Evolutionary conservation across 345 rosid species (phyloP).

Genomic region (Zanthoxylum bungeanum): DNA sequence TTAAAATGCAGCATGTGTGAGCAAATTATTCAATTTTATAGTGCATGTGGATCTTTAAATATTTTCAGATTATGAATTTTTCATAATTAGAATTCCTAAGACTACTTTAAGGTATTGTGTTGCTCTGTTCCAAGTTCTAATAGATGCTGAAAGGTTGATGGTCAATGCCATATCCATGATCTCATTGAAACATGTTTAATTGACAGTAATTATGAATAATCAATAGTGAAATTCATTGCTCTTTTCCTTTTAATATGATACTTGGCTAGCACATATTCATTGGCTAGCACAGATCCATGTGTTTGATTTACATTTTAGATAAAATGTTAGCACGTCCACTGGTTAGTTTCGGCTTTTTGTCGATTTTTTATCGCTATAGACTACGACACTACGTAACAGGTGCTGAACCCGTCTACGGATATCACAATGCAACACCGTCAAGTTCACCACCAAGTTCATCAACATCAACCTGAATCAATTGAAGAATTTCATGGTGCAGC

Average conservation of each 20-base stretch:
- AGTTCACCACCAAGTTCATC: constrained; percentile 31
- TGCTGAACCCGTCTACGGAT: constrained; percentile 26
- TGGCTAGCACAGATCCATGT: too few species aligned
- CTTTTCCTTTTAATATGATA: neutral
- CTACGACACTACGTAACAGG: constrained; percentile 30
- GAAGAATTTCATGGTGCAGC: constrained; percentile 32
- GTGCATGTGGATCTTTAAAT: neutral
- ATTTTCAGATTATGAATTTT: neutral
- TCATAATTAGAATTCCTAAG: neutral
- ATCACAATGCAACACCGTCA: constrained; percentile 33
- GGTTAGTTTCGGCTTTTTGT: neutral
- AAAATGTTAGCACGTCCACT: neutral
- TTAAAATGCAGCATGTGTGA: neutral
- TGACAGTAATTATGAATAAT: neutral
- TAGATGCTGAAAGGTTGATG: neutral
- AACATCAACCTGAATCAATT: constrained; percentile 31
- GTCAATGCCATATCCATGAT: neutral
- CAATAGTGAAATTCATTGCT: neutral
- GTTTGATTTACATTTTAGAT: too few species aligned
- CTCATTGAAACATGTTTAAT: neutral
- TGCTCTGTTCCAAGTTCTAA: neutral
- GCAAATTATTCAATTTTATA: neutral
- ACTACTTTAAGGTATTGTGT: neutral
- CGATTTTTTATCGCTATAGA: neutral
- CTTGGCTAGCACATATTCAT: neutral